Percentiles rank a stretch among this genome's conserved stretches.
phyloP scores from a whole-genome alignment of 2,329 filamentous ascomycete species.

The Fusarium burgessii region DNA sequence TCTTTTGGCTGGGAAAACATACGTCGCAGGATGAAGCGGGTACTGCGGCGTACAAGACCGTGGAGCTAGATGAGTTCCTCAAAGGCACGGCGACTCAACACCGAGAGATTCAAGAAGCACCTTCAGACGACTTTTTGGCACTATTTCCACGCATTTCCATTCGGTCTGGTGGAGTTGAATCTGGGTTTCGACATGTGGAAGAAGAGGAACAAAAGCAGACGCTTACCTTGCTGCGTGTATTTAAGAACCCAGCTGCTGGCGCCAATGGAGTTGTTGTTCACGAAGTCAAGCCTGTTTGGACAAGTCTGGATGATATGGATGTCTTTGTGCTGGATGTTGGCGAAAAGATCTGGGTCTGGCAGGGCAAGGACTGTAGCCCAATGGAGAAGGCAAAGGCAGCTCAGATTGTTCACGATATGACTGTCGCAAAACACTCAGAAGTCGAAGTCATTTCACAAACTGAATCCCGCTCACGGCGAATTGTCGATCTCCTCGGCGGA shows the following conservation, averaged over 20 bases:
- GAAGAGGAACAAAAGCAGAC: conserved; percentile 56
- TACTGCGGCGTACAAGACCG: conserved; percentile 77
- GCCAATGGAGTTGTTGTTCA: conserved; percentile 67
- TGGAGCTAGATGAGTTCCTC: conserved; percentile 76
- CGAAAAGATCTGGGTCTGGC: conserved; percentile 77
- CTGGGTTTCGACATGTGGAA: conserved; percentile 74
- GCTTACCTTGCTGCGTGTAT: conserved; percentile 69
- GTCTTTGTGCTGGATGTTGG: conserved; percentile 74
- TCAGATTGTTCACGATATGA: conserved; percentile 74
- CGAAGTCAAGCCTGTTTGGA: conserved; percentile 72
- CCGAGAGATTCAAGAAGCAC: conserved; percentile 70
- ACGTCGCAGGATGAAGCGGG: conserved; percentile 77
- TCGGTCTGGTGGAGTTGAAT: conserved; percentile 68
- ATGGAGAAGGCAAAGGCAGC: conserved; percentile 78
- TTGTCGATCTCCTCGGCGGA: conserved; percentile 69
- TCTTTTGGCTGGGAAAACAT: conserved; percentile 76
- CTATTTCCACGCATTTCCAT: conserved; percentile 73
- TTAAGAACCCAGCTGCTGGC: conserved; percentile 66
- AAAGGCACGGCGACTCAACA: conserved; percentile 72
- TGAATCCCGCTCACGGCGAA: conserved; percentile 65
- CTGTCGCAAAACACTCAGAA: conserved; percentile 71
- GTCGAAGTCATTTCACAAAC: conserved; percentile 74
- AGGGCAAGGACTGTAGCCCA: conserved; percentile 72
- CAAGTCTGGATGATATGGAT: conserved; percentile 72
- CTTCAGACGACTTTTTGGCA: conserved; percentile 69